Conservation (phyloP, 2,329 filamentous ascomycete genomes). For the Colletotrichum spinosum region DNA sequence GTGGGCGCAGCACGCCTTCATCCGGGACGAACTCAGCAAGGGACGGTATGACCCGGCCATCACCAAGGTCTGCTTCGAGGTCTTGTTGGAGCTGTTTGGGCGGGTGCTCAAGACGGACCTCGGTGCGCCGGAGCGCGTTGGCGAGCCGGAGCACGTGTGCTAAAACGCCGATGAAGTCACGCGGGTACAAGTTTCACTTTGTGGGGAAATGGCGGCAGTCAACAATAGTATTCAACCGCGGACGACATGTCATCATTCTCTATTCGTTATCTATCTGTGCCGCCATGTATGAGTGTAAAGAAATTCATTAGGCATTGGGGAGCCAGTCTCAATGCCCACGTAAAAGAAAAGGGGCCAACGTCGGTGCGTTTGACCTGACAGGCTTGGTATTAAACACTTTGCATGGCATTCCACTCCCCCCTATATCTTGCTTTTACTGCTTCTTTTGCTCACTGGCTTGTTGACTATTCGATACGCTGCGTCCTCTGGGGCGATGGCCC, state of each 20-base stretch:
- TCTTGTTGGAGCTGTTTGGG: conserved; percentile 87
- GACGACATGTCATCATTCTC: conserved; percentile 36
- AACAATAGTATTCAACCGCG: conserved; percentile 40
- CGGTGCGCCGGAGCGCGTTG: conserved; percentile 72
- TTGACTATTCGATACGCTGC: conserved; percentile 30
- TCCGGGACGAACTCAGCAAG: conserved; percentile 91
- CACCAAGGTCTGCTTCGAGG: conserved; percentile 89
- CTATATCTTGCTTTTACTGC: neutral
- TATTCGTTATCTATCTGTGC: conserved; percentile 36
- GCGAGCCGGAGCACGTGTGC: conserved; percentile 79
- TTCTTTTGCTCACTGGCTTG: conserved; percentile 22
- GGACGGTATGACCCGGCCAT: conserved; percentile 93
- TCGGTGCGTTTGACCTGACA: conserved; percentile 12
- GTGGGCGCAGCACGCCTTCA: conserved; percentile 96
- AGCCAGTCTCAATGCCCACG: conserved; percentile 36
- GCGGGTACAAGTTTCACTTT: too few relatives aligned
- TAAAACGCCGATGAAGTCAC: conserved; percentile 48
- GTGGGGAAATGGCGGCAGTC: neutral
- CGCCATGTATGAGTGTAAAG: conserved; percentile 13
- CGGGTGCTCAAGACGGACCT: conserved; percentile 83
- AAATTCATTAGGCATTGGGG: conserved; percentile 34
- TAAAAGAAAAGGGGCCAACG: conserved; percentile 9
- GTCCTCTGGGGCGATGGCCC: conserved; percentile 32
- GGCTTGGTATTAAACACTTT: conserved; percentile 26
- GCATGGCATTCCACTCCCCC: conserved; percentile 8